A percentile compares a stretch with the other conserved stretches of the same genome.
Evolutionary conservation across 768 basidiomycete species (phyloP).

Genomic region (Trametes maxima): DNA sequence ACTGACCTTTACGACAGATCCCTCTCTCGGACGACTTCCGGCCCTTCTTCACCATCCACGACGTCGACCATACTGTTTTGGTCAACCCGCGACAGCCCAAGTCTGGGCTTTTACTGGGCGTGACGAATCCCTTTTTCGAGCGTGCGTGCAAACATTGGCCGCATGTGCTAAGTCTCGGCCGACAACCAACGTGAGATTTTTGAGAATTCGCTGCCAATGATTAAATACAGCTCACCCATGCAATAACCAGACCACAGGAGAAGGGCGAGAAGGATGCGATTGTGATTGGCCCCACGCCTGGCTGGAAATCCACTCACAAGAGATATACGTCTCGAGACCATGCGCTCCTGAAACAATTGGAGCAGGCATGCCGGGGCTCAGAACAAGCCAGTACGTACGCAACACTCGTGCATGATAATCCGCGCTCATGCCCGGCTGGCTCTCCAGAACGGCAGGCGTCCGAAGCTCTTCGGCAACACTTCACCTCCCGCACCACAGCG

Average conservation of each 20-base stretch:
- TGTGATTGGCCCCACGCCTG: slow-evolving; percentile 52
- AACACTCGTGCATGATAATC: not conserved
- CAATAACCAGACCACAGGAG: not conserved
- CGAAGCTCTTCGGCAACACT: slow-evolving; percentile 73
- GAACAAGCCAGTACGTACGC: slow-evolving; percentile 52
- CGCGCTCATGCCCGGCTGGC: not conserved
- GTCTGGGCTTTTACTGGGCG: slow-evolving; percentile 75
- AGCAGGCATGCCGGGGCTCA: slow-evolving; percentile 56
- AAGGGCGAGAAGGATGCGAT: slow-evolving; percentile 27
- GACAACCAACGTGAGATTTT: slow-evolving; percentile 45
- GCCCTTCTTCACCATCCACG: slow-evolving; percentile 97
- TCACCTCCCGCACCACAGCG: slow-evolving; percentile 81
- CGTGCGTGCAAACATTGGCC: slow-evolving; percentile 84
- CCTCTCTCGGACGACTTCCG: slow-evolving; percentile 84
- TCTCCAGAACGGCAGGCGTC: slow-evolving; percentile 60
- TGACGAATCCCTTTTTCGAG: slow-evolving; percentile 88
- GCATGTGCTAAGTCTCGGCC: slow-evolving; percentile 74
- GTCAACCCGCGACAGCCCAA: slow-evolving; percentile 84
- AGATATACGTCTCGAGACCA: slow-evolving; percentile 87
- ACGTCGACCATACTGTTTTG: slow-evolving; percentile 73
- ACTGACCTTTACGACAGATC: slow-evolving; percentile 50
- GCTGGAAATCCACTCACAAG: slow-evolving; percentile 82
- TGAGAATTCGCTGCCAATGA: not conserved
- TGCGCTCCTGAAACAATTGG: slow-evolving; percentile 68
- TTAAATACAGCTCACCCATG: too few species aligned